These are phyloP conservation scores for Plasmopara viticola DNA, from an alignment of 352 stramenopile genomes.

Conservation along the genomic window DNA sequence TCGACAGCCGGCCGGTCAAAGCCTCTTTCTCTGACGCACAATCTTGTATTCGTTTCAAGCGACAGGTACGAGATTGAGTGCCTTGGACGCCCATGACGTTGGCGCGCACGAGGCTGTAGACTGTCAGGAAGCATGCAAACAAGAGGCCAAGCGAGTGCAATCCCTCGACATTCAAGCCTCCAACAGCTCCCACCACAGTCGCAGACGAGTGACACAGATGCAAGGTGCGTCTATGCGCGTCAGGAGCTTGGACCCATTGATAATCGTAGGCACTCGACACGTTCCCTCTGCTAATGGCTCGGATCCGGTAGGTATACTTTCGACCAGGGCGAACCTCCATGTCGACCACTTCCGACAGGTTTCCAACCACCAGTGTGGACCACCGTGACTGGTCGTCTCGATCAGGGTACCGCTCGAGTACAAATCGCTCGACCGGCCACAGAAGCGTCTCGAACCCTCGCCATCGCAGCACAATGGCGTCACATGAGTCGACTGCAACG, in stretches of 20 bases:
- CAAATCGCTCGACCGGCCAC: slow-evolving; percentile 40
- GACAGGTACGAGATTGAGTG: slow-evolving; percentile 41
- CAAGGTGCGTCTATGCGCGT: not conserved
- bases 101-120: slow-evolving; percentile 47
- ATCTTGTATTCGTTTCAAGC: slow-evolving; percentile 47
- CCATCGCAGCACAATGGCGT: slow-evolving; percentile 40
- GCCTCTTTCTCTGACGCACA: slow-evolving; percentile 23
- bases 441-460: slow-evolving; percentile 33
- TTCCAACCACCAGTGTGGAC: slow-evolving; percentile 34
- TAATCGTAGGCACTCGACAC: slow-evolving; percentile 43
- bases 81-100: slow-evolving; percentile 46
- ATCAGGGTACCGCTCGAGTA: slow-evolving; percentile 42
- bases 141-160: slow-evolving; percentile 42
- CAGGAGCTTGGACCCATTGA: slow-evolving; percentile 23
- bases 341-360: slow-evolving; percentile 31
- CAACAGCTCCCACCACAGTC: slow-evolving; percentile 18
- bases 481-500: slow-evolving; percentile 31
- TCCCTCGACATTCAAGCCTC: slow-evolving; percentile 25
- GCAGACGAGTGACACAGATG: not conserved
- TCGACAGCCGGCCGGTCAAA: not conserved
- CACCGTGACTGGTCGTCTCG: slow-evolving; percentile 26
- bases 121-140: slow-evolving; percentile 46
- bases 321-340: slow-evolving; percentile 19
- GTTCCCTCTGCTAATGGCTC: slow-evolving; percentile 28
- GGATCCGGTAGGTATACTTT: slow-evolving; percentile 44